phyloP scores from a whole-genome alignment of 257 asterid genomes.

The Echium plantagineum region DNA sequence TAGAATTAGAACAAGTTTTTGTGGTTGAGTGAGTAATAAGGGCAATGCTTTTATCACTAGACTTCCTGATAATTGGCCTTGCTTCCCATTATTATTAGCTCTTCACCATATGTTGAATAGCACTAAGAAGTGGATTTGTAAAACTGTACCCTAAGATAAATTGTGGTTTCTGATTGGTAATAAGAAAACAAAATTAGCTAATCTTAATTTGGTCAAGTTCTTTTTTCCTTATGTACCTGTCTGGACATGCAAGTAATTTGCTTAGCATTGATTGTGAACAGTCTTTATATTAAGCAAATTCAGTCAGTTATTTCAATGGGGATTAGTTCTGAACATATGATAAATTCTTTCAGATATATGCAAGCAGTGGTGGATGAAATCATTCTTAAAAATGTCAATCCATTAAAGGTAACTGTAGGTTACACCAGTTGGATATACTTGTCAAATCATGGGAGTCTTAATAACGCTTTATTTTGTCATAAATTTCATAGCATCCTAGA shows the following conservation, averaged over 20 bases:
- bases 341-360: constrained; percentile 51
- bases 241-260: not conserved
- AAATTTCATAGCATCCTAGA: constrained; percentile 60
- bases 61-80: too few species aligned
- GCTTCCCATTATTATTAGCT: too few species aligned
- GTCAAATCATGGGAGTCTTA: not conserved
- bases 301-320: constrained; percentile 2
- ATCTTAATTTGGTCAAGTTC: too few species aligned
- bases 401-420: constrained; percentile 49
- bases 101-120: too few species aligned
- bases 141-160: too few species aligned
- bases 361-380: constrained; percentile 93
- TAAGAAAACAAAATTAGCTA: too few species aligned
- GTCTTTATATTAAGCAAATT: constrained; percentile 7
- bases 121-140: too few species aligned
- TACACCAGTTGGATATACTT: constrained; percentile 4
- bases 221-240: not conserved
- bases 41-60: too few species aligned
- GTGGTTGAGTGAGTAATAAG: too few species aligned
- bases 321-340: not conserved
- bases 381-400: constrained; percentile 55
- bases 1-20: too few species aligned
- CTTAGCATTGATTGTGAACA: not conserved
- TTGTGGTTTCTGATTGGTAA: too few species aligned
- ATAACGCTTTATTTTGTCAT: constrained; percentile 8